Conservation (phyloP, 1,139 yeast genomes). For the Diutina mesorugosa region DNA sequence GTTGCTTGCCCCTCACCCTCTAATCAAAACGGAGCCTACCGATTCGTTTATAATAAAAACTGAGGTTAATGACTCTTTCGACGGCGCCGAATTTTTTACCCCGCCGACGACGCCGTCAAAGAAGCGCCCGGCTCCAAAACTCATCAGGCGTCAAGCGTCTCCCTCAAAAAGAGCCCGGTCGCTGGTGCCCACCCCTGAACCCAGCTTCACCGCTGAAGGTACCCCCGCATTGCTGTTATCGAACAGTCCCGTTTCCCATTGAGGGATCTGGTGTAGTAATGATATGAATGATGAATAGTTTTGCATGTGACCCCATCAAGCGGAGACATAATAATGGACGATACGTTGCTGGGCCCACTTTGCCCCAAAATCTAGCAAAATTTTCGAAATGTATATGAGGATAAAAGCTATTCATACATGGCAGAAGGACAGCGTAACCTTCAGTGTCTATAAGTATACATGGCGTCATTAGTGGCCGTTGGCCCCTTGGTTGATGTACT, state of each 20-base stretch:
- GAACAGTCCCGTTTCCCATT: neutral
- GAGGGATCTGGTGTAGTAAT: neutral
- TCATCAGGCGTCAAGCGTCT: neutral
- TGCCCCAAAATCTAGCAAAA: neutral
- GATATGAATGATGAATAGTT: neutral
- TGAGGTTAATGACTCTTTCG: neutral
- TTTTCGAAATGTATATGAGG: neutral
- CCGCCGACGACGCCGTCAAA: neutral
- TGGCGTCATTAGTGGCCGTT: neutral
- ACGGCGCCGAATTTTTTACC: neutral
- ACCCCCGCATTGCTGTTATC: neutral
- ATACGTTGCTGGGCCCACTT: neutral
- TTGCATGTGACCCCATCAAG: neutral
- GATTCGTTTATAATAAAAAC: neutral
- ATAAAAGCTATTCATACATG: neutral
- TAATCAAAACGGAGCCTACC: neutral
- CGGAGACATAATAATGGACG: neutral
- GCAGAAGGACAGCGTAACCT: neutral
- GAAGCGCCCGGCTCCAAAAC: neutral
- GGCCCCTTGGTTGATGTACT: conserved; percentile 25
- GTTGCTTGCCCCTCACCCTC: neutral
- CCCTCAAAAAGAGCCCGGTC: neutral
- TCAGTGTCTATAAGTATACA: neutral
- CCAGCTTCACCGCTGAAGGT: neutral
- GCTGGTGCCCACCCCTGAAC: neutral